Evolutionary conservation across 2,329 filamentous ascomycete genomes (phyloP), one percentile per base, ranked within the genome.

Genomic region (Colletotrichum sp.): DNA sequence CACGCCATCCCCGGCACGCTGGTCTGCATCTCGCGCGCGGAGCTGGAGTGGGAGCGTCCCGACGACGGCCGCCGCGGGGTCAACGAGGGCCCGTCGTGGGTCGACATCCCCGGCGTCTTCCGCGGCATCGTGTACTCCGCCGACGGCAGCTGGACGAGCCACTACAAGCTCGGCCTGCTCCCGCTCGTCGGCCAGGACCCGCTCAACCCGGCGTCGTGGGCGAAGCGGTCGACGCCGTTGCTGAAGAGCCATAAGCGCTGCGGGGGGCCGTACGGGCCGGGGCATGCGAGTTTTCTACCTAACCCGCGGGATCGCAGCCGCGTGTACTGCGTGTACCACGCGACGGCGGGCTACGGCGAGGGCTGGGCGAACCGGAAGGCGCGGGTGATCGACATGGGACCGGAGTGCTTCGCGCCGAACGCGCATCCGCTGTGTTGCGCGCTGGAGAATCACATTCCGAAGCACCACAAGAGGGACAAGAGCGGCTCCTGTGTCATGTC

Each of bases 221-320:
- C 81, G 3, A 92, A 92, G 84, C 86, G 83, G 2, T 79, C 81
- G 21, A 89, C 88, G 0, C 89, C 88, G 12, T 83, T 90, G 3
- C 86, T 92, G 26, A 86, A 84, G 32, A 88, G 86, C 60, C 89
- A 87, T 2, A 90, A 91, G 71, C 73, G 73, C 26, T 76, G 73
- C 49, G 73, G 73, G 2, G 90, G 90, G 4, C 90, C 91, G 78
- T 91, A 88, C 69, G 90, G 90, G 8, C 89, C 90, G 0, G 90
- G 89, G 0, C 89, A 91, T 72, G 91, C 91, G 76, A 89, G 89
- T 2, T 92, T 92, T 84, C 91, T 92, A 81, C 83, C 81, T 32
- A 91, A 89, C 77, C 90, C 90, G 0, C 70, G 39, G n/a, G 89
- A 91, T 76, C 87, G 86, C 3, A 86, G 82, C 1, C 86, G 92